Base-by-base conservation (phyloP, 2,329 filamentous ascomycete species). In the Diaporthe ilicicola region DNA sequence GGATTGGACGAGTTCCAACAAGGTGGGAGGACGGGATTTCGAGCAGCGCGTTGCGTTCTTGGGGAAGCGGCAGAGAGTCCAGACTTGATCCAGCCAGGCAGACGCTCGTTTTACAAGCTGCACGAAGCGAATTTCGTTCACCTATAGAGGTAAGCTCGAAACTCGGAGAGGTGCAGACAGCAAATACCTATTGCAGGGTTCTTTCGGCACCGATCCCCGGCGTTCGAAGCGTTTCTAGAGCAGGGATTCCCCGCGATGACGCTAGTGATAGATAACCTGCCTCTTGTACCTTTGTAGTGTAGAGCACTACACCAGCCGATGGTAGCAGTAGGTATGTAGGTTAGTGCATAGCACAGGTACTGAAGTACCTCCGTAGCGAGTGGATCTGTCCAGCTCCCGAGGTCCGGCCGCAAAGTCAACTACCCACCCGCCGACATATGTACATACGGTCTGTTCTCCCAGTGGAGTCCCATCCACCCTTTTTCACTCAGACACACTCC, bases 181-280 rank as follows among this genome's bases (percentile, higher is more conserved):
- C 44, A 50, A 50, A 50, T 62, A 62, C 56, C 56, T 62, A 62
- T 62, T 56, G 44, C 65, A 67, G 51, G 65, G 65, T 39, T 67
- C 42, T 13, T 27, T n/a, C 66, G 66, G 66, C 53, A 59, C 29
- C 42, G 53, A 61, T 68, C 66, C 66, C 66, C 29, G 59, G 42
- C 44, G 59, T 64, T 64, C 59, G 59, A 64, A 37, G 44, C 59
- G 37, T 13, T 64, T 64, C 59, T 37, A 62, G 4, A 6, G 32
- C 32, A 64, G 59, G 59, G 44, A 37, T 64, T 64, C 44, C 59
- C 59, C 59, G 59, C 44, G 59, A 50, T 64, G 59, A 62, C 42
- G 59, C 59, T 50, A 64, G 37, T 39, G 37, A 39, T 39, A 10
- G 37, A 15, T 39, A 39, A 34, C 32, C 32, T 34, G 10, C 37